These are phyloP conservation scores for Lagenidium sp. DNA, from an alignment of 352 stramenopile genomes.

Conservation along the genomic window DNA sequence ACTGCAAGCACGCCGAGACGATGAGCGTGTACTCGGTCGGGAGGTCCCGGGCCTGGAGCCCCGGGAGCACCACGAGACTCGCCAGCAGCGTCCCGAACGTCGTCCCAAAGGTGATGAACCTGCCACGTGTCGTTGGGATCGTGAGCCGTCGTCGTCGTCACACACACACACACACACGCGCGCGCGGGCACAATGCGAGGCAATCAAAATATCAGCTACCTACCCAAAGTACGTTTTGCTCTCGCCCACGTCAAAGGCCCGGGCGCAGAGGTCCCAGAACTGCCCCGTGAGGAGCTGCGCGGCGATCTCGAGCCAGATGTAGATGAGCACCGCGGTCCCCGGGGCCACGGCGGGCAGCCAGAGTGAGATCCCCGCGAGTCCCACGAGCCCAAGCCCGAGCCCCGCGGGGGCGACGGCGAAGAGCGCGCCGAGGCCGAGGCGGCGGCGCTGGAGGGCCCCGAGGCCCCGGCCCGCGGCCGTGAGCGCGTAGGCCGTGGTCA, in stretches of 20 bases:
- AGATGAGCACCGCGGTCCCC: constrained; percentile 48
- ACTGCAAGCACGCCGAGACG: constrained; percentile 36
- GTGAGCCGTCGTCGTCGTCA: no score
- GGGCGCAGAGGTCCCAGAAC: constrained; percentile 84
- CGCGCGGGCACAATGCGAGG: no score
- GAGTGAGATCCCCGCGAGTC: constrained; percentile 43
- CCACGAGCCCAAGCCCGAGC: constrained; percentile 28
- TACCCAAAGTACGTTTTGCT: constrained; percentile 82
- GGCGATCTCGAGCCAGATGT: constrained; percentile 77
- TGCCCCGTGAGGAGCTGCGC: constrained; percentile 69
- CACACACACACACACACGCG: not conserved
- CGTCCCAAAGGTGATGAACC: constrained; percentile 76
- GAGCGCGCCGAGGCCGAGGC: constrained; percentile 22
- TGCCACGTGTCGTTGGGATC: constrained; percentile 4
- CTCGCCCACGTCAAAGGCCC: constrained; percentile 68
- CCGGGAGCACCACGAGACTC: constrained; percentile 61
- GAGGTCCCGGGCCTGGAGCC: constrained; percentile 33
- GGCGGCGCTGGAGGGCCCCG: constrained; percentile 13
- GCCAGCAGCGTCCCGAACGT: constrained; percentile 70
- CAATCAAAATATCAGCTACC: no score
- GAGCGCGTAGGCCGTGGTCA: constrained; percentile 64
- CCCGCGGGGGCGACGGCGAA: constrained; percentile 40
- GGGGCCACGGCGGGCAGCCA: constrained; percentile 25
- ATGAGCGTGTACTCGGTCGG: constrained; percentile 72
- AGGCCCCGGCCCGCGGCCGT: constrained; percentile 32